A percentile compares a stretch with the other conserved stretches of the same genome.
phyloP scores from a whole-genome alignment of 2,329 filamentous ascomycete genomes.

The Aspergillus sp. region DNA sequence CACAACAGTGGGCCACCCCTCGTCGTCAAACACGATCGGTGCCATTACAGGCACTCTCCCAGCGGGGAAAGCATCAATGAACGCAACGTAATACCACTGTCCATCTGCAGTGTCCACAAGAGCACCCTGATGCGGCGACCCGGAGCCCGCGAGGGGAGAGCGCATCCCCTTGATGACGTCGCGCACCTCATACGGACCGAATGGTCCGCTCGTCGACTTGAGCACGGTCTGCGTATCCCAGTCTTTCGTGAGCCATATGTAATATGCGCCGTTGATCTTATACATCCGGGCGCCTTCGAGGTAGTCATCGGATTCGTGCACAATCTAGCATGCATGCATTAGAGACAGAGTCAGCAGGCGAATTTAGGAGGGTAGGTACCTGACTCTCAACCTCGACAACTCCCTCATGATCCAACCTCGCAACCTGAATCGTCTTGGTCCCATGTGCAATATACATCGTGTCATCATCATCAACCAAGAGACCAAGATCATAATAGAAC shows the following conservation, averaged over 20 bases:
- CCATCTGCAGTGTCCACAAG: not conserved
- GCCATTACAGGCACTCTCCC: not conserved
- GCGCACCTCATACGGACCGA: not conserved
- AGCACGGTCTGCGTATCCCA: conserved; percentile 55
- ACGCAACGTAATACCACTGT: not conserved
- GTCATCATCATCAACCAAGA: conserved; percentile 64
- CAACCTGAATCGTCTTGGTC: conserved; percentile 53
- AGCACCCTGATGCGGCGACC: not conserved
- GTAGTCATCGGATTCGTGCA: conserved; percentile 47
- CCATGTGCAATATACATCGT: conserved; percentile 64
- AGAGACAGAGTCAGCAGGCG: no score
- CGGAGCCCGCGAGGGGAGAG: not conserved
- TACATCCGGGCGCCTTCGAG: conserved; percentile 63
- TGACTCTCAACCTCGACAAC: not conserved
- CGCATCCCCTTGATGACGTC: not conserved
- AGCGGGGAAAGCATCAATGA: not conserved
- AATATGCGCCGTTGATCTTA: conserved; percentile 61
- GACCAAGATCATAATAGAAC: conserved; percentile 63
- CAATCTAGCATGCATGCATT: no score
- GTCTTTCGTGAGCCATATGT: conserved; percentile 57
- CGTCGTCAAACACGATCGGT: not conserved
- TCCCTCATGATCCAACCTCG: conserved; percentile 46
- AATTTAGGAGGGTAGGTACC: no score
- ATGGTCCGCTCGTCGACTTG: conserved; percentile 31
- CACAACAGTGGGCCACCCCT: not conserved